Conservation (phyloP, 2,329 filamentous ascomycete species). For the Colletotrichum sp. region DNA sequence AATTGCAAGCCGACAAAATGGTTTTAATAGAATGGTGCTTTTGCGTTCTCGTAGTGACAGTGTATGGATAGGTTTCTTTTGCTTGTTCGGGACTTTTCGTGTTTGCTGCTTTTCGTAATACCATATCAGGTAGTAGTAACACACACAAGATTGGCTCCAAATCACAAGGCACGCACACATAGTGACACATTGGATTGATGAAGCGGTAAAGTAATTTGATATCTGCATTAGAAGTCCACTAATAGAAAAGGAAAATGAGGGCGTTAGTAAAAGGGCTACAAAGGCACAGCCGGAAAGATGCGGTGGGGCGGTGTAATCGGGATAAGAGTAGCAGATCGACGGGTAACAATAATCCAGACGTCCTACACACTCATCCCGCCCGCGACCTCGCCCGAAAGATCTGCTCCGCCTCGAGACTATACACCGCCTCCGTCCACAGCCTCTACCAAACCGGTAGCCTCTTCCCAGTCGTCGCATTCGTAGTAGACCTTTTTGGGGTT, state of each 20-base stretch:
- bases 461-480: slow-evolving; percentile 23
- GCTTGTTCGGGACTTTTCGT: not conserved
- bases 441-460: slow-evolving; percentile 18
- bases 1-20: not conserved
- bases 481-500: slow-evolving; percentile 27
- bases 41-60: not conserved
- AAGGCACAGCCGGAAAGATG: slow-evolving; percentile 20
- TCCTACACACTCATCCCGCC: not conserved
- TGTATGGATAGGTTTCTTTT: not conserved
- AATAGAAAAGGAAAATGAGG: slow-evolving; percentile 53
- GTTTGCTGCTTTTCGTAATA: not conserved
- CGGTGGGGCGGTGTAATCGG: slow-evolving; percentile 1
- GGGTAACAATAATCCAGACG: not conserved
- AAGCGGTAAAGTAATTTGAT: slow-evolving; percentile 52
- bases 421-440: slow-evolving; percentile 17
- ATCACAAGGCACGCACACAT: not conserved
- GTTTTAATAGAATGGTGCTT: not conserved
- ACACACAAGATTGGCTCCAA: not conserved
- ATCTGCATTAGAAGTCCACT: slow-evolving; percentile 70
- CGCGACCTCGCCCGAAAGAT: not conserved
- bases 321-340: slow-evolving; percentile 18
- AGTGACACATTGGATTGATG: not conserved
- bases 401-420: not conserved
- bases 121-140: not conserved
- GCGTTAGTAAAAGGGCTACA: slow-evolving; percentile 30